Percentiles rank a stretch among this genome's conserved stretches.
These are phyloP conservation scores for Umbelopsis ramanniana DNA, from an alignment of 192 early-diverging fungal genomes.

Conservation along the genomic window DNA sequence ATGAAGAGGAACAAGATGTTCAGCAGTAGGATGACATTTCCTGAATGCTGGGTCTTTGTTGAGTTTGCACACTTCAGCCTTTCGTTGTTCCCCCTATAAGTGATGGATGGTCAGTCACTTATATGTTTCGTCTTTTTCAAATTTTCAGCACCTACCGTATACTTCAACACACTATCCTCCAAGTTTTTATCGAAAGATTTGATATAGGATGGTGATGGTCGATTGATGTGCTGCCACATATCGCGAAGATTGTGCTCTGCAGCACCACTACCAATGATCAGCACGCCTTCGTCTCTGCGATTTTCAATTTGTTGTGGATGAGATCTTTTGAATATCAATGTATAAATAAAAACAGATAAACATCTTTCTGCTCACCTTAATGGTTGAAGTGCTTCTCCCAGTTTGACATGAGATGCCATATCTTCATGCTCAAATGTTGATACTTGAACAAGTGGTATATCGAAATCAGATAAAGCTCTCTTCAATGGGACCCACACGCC, in stretches of 20 bases:
- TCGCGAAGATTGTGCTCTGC: constrained; percentile 70
- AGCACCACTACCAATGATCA: constrained; percentile 70
- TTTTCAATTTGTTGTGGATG: neutral
- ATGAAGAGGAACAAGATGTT: constrained; percentile 73
- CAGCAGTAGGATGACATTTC: constrained; percentile 66
- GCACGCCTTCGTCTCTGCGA: constrained; percentile 58
- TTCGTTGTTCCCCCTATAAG: constrained; percentile 43
- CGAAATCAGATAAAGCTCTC: constrained; percentile 55
- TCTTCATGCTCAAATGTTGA: constrained; percentile 61
- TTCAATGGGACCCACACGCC: constrained; percentile 74
- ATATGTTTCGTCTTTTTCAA: no score
- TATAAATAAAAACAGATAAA: neutral
- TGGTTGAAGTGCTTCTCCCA: constrained; percentile 56
- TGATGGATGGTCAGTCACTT: constrained; percentile 12
- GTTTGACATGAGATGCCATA: constrained; percentile 54
- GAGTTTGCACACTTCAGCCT: constrained; percentile 45
- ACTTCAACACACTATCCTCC: constrained; percentile 44
- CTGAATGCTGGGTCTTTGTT: constrained; percentile 45
- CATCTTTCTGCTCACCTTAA: constrained; percentile 38
- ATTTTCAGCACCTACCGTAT: constrained; percentile 9
- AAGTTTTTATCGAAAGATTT: constrained; percentile 62
- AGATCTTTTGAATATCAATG: neutral
- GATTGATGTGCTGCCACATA: constrained; percentile 37
- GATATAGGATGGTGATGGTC: constrained; percentile 53
- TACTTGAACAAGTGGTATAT: constrained; percentile 69